phyloP scores from a whole-genome alignment of 495 filamentous ascomycete genomes.

The Tirmania nivea region DNA sequence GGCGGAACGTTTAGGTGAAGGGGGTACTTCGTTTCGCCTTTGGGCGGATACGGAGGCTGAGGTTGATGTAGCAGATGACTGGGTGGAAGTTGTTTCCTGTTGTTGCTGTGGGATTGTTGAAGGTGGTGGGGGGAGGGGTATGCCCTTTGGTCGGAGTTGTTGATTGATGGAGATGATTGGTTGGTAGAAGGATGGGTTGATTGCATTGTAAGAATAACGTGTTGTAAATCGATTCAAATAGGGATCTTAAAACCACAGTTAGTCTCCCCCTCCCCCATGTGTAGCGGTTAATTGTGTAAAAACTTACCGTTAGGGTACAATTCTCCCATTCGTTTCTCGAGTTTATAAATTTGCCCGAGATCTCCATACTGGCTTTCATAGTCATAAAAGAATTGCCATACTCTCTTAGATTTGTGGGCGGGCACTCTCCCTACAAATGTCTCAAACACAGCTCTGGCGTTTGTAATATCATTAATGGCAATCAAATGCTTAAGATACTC shows the following conservation, averaged over 20 bases:
- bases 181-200: constrained; percentile 56
- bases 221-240: constrained; percentile 50
- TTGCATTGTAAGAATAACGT: constrained; percentile 43
- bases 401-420: constrained; percentile 51
- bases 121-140: neutral
- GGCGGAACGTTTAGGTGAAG: constrained; percentile 11
- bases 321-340: constrained; percentile 82
- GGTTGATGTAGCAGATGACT: neutral
- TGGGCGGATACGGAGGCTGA: constrained; percentile 2
- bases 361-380: constrained; percentile 93
- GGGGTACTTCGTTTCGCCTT: neutral
- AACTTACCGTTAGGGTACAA: constrained; percentile 46
- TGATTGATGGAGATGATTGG: constrained; percentile 60
- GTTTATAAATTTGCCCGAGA: constrained; percentile 60
- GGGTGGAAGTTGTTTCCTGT: neutral
- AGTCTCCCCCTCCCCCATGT: neutral
- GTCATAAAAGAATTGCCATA: constrained; percentile 76
- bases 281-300: neutral
- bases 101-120: neutral
- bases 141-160: constrained; percentile 25
- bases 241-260: constrained; percentile 31
- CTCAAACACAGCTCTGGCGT: constrained; percentile 86
- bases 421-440: constrained; percentile 63
- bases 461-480: constrained; percentile 73
- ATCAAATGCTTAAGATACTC: constrained; percentile 91